Evolutionary conservation across 2,329 filamentous ascomycete species (phyloP), one percentile per base, ranked within the genome.

Genomic region (Gnomoniopsis smithogilvyi): DNA sequence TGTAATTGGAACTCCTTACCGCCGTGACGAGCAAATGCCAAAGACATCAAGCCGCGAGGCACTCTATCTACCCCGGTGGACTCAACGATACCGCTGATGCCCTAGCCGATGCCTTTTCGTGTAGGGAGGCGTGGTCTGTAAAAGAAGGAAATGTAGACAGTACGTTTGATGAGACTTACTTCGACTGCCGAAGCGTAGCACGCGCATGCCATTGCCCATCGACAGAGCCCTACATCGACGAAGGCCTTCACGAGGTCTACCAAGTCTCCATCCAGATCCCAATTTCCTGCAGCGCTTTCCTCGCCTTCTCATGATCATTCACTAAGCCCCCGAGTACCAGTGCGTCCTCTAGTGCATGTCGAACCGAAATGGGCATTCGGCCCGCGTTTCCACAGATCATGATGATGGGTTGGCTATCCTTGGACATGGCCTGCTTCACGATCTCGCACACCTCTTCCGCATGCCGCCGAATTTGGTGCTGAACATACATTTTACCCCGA

Each of bases 211-310:
- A 36, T 36, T 36, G 15, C 1, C 34, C 17, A 15, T 14, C 36
- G 15, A 12, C 36, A 12, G 21, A 22, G 43, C 3, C 2, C 17
- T 46, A 17, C 4, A n/a, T 46, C 14, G 43, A 24, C 30, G 45
- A 33, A 21, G 10, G 12, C 17, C 22, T 26, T 3, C n/a, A 2
- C 14, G 15, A 8, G 12, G 19, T 49, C 59, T 67, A 86, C 83
- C 83, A 86, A 26, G 83, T 84, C 68, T 86, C 83, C 69, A 86
- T 81, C 80, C 82, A 85, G 69, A 78, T 80, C 8, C 71, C 76
- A 48, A 77, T 63, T 7, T 65, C 66, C 1, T 69, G 67, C 51
- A 77, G 69, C 34, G 69, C 64, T 55, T 63, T 67, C 65, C 78
- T 76, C 1, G 78, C 76, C 56, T 70, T 66, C 30, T 74, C 74